phyloP scores from a whole-genome alignment of 306 rosid genomes.

The Pueraria montana region DNA sequence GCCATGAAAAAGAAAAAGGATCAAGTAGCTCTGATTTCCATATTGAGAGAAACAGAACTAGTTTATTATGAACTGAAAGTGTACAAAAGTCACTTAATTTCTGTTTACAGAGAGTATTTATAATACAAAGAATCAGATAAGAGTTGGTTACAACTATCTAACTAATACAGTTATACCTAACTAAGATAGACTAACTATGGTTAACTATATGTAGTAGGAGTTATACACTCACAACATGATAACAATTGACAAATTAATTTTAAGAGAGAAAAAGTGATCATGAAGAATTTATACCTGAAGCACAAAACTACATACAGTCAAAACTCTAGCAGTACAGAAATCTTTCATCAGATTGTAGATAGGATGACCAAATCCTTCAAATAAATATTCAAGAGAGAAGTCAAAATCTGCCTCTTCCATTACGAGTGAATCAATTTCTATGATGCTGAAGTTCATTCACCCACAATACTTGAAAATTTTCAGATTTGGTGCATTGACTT shows the following conservation, averaged over 20 bases:
- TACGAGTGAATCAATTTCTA: accelerated
- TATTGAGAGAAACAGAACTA: no score
- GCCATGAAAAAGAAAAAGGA: no score
- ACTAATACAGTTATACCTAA: no score
- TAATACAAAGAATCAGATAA: no score
- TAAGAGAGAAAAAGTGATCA: background rate
- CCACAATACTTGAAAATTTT: conserved; percentile 36
- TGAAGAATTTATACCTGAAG: conserved; percentile 42
- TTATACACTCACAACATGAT: no score
- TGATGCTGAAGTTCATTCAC: background rate
- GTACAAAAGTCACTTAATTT: no score
- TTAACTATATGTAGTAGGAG: no score
- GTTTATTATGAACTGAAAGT: no score
- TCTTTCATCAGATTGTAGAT: background rate
- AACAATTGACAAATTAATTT: background rate
- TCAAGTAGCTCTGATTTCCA: no score
- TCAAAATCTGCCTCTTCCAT: conserved; percentile 40
- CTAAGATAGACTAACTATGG: no score
- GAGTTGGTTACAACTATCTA: no score
- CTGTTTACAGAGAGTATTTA: no score
- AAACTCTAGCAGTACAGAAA: background rate
- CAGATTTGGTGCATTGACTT: conserved; percentile 13
- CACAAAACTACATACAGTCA: conserved; percentile 42
- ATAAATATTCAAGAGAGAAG: background rate
- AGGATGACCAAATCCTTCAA: background rate